These are phyloP conservation scores for Castanospermum australe DNA, from an alignment of 306 rosid genomes.

Conservation along the genomic window DNA sequence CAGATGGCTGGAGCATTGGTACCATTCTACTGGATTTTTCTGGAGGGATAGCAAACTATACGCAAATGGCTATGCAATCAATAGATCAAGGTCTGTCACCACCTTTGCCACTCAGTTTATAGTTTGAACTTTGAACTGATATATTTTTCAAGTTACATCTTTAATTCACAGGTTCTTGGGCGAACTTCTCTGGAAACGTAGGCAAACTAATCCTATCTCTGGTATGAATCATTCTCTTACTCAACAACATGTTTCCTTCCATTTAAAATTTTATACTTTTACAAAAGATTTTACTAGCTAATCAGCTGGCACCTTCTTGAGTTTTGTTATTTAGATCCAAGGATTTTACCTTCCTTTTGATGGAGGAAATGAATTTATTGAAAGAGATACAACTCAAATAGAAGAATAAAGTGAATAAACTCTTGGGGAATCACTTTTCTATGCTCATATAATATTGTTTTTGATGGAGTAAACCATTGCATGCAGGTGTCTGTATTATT, in stretches of 20 bases:
- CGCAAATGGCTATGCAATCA: constrained; percentile 66
- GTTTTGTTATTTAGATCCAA: background rate
- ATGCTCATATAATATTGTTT: background rate
- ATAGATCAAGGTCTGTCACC: constrained; percentile 62
- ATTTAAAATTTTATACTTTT: background rate
- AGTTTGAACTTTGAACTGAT: background rate
- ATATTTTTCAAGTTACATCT: background rate
- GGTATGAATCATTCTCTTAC: constrained; percentile 47
- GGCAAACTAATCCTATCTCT: constrained; percentile 72
- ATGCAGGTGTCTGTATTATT: constrained; percentile 64
- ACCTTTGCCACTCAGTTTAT: background rate
- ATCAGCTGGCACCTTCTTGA: no score
- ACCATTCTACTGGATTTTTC: constrained; percentile 58
- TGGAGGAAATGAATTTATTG: background rate
- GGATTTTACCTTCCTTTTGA: background rate
- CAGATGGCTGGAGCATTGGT: constrained; percentile 72
- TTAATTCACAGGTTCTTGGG: constrained; percentile 65
- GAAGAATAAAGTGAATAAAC: background rate
- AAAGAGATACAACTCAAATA: background rate
- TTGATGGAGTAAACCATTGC: constrained; percentile 7
- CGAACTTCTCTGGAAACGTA: constrained; percentile 73
- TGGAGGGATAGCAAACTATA: constrained; percentile 55
- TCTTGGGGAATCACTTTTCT: background rate
- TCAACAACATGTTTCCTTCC: background rate
- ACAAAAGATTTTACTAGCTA: no score